Percentiles rank a stretch among this genome's conserved stretches.
Conservation (phyloP, 1,284 basidiomycete genomes). For the Puccinia polysora region DNA sequence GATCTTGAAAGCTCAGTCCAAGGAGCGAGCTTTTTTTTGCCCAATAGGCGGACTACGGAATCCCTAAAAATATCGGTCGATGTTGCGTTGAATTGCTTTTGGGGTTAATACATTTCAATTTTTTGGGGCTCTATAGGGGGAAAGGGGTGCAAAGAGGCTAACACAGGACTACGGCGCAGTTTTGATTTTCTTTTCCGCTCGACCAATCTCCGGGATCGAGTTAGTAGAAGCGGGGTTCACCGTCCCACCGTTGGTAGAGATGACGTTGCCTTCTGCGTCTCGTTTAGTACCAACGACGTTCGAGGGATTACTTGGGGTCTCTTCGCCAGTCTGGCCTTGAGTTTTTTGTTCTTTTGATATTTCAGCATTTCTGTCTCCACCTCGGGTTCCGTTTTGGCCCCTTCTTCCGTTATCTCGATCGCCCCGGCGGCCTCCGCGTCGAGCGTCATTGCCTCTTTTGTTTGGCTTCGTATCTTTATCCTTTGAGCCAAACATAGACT, state of each 20-base stretch:
- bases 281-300: conserved; percentile 12
- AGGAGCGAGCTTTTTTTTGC: no score
- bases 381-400: neutral
- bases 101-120: no score
- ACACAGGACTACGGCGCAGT: no score
- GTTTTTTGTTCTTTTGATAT: no score
- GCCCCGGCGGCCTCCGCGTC: neutral
- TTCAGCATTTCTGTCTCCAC: conserved; percentile 10
- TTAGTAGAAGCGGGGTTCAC: conserved; percentile 2
- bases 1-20: no score
- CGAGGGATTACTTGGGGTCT: neutral
- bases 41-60: no score
- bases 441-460: conserved; percentile 1
- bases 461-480: neutral
- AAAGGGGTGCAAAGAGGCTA: no score
- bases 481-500: conserved; percentile 15
- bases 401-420: conserved; percentile 39
- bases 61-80: no score
- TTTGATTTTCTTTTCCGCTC: conserved; percentile 42
- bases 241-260: conserved; percentile 24
- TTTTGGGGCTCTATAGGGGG: no score
- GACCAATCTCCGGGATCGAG: conserved; percentile 42
- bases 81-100: no score
- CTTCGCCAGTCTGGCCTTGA: no score
- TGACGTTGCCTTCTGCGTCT: conserved; percentile 42